Base-by-base conservation (phyloP, 2,329 filamentous ascomycete species). In the Fusarium verrucosum region DNA sequence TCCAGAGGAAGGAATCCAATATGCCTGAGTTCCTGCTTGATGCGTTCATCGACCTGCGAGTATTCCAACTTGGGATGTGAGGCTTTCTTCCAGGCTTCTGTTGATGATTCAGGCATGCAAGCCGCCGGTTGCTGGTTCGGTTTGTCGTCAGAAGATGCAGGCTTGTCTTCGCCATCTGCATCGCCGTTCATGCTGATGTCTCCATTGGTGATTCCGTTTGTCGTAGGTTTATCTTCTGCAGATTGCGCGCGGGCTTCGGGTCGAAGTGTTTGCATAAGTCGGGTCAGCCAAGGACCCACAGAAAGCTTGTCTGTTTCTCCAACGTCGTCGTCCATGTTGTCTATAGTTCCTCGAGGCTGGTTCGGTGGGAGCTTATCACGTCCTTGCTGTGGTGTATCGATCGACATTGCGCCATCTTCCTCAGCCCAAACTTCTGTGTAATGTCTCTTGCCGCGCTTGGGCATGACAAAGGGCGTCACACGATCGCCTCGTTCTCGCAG, bases 351-450 rank as follows among this genome's bases (percentile, higher is more conserved):
- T 35, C 94, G 89, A 2, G 94, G 84, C 69, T 95, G 90, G 73
- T 97, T 97, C 2, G 90, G 83, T 1, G 92, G 85, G 8, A 92
- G 83, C 66, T 87, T 89, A 53, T 92, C 89, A 36, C 84, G 82
- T 22, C 82, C 82, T 59, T 85, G 82, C 32, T 85, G 82, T 7
- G 85, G 83, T 6, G 85, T 83, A 73, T 96, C 92, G 9, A 94
- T 80, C 33, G 89, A 84, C 82, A 92, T 90, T 43, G 86, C 82
- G 10, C 92, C 92, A 72, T 99, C 95, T 75, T 99, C 95, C 68
- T 97, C 93, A 0, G 92, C 90, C 95, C 95, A 99, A 10, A 94
- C 83, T 59, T 98, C 94, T 22, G 86, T 88, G 78, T 98, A 99
- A 72, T 92, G 90, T 70, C 89, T 89, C 75, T 92, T 91, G 41